Evolutionary conservation across 371 early-diverging fungal species (phyloP), one percentile per base, ranked within the genome.

Genomic region (Mucor irregularis): DNA sequence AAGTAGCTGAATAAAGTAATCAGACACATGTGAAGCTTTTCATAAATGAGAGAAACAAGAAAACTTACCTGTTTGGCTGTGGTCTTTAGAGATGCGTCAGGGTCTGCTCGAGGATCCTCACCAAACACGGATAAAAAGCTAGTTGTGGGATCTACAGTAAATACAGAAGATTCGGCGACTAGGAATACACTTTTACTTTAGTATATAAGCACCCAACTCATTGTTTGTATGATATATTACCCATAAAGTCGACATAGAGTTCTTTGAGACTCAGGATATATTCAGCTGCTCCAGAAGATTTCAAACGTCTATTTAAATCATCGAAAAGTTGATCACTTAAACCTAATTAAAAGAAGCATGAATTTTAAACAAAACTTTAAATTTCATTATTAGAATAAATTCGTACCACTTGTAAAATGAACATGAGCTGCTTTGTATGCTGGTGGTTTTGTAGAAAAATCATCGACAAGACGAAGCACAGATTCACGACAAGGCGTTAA

Each of bases 401-500:
- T 50, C 85, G 11, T 83, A 88, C 90, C 89, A 35, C 87, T 83
- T 0, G 90, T 90, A 53, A 94, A 92, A 66, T 87, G 86, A 13
- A 94, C 71, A 62, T 94, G 91, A 1, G 91, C 93, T 10, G 84
- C 88, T 48, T 85, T 87, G 62, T 93, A 94, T 49, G 85, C 72
- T 25, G 83, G 83, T 9, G 74, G 70, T 10, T 62, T 70, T 13
- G 82, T 66, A 10, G 62, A 47, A 68, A 90, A 93, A 62, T 97
- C 98, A 49, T 87, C 85, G 9, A 95, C 86, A n/a, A 97, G 66
- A 17, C 85, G 78, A n/a, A 74, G 71, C 26, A 97, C 73, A 5
- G 90, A 87, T 43, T 90, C 89, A 25, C 81, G 74, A 13, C 90
- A 89, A 10, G 98, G 94, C 9, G 92, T 84, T 52, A 98, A 72